phyloP scores from a whole-genome alignment of 805 yeast genomes.

The Yamadazyma laniorum region DNA sequence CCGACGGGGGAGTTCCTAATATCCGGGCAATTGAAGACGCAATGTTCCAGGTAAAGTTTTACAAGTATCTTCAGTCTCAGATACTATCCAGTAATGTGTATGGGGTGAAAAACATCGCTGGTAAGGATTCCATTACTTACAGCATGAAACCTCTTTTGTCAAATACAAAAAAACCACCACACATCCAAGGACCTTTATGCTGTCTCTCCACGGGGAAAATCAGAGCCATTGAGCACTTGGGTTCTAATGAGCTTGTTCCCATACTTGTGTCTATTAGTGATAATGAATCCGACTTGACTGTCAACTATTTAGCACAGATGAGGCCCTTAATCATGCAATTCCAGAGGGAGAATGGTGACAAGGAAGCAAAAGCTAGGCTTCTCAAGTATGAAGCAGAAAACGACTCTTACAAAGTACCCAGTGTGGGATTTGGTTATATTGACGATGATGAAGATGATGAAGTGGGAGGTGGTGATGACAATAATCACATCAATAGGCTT shows the following conservation, averaged over 20 bases:
- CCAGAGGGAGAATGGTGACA: background rate
- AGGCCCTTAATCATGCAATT: slow-evolving; percentile 25
- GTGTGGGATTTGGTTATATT: slow-evolving; percentile 8
- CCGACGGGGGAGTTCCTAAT: background rate
- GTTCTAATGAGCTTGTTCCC: slow-evolving; percentile 13
- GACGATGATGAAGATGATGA: slow-evolving; percentile 3
- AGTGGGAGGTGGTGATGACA: background rate
- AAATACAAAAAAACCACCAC: background rate
- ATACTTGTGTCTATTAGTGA: slow-evolving; percentile 17
- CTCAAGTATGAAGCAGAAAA: background rate
- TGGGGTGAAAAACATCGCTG: background rate
- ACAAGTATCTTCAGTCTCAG: background rate
- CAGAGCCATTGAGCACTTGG: slow-evolving; percentile 16
- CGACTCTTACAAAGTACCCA: slow-evolving; percentile 2
- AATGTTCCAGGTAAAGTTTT: slow-evolving; percentile 4
- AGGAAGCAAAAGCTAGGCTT: background rate
- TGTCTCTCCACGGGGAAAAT: slow-evolving; percentile 8
- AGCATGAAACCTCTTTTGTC: background rate
- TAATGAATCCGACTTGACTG: slow-evolving; percentile 7
- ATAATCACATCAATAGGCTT: background rate
- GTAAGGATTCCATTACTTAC: background rate
- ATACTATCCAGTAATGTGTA: slow-evolving; percentile 5
- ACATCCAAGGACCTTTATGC: slow-evolving; percentile 24
- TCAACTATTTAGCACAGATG: slow-evolving; percentile 23
- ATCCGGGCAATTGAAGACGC: background rate